Percentiles rank a stretch among this genome's conserved stretches.
Conservation (phyloP, 331 rosid species). For the Quercus tomentella region DNA sequence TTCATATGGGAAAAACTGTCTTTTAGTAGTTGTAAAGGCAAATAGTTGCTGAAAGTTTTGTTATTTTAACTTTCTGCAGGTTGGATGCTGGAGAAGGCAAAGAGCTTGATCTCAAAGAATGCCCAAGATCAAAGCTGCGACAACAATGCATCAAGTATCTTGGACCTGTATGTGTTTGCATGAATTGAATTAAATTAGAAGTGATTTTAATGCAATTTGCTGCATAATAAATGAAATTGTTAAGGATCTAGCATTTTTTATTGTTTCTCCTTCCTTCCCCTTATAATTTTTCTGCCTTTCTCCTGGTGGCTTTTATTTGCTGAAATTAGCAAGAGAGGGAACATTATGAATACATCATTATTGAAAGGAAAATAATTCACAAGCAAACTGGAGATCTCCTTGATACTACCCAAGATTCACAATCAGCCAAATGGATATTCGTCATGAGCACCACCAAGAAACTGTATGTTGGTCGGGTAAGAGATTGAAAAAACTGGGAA, state of each 20-base stretch:
- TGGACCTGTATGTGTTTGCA: conserved; percentile 68
- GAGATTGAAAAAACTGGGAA: conserved; percentile 10
- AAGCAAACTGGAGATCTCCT: conserved; percentile 58
- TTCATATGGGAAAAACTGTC: neutral
- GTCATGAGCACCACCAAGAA: conserved; percentile 89
- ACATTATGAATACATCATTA: conserved; percentile 51
- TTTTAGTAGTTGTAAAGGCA: neutral
- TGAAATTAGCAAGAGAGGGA: conserved; percentile 71
- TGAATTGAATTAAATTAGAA: conserved; percentile 1
- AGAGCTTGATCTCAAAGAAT: conserved; percentile 57
- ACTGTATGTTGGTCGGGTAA: conserved; percentile 88
- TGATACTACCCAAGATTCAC: conserved; percentile 41
- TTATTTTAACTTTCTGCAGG: conserved; percentile 37
- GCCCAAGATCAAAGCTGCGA: conserved; percentile 64
- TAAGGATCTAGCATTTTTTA: neutral
- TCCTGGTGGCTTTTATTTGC: neutral
- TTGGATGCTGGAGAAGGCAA: conserved; percentile 86
- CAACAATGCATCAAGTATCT: conserved; percentile 88
- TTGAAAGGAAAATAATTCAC: conserved; percentile 55
- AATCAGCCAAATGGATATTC: conserved; percentile 74
- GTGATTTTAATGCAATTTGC: conserved; percentile 1
- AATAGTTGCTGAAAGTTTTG: neutral
- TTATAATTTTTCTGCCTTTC: too few species aligned
- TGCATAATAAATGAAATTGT: conserved; percentile 5
- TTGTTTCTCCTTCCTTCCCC: neutral